Conservation (phyloP, 78 protist genomes). For the Monosiga brevicollis region DNA sequence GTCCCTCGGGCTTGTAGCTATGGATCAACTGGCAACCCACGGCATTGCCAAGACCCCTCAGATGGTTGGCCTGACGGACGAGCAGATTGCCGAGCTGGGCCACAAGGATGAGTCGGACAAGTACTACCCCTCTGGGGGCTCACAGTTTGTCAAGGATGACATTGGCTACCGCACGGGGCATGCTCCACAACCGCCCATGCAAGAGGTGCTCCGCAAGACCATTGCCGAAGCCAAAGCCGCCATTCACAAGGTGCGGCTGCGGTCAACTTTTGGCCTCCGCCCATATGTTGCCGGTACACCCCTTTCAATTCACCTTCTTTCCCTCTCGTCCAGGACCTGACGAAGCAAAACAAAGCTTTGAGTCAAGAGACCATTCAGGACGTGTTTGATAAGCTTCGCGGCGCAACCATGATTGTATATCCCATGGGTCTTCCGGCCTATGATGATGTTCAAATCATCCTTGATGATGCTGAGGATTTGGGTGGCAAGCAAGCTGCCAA, state of each 20-base stretch:
- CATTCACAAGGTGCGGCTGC: not conserved
- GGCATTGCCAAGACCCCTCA: not conserved
- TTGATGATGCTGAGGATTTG: not conserved
- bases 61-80: not conserved
- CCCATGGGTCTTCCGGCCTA: slow-evolving; percentile 20
- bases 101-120: not conserved
- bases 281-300: not conserved
- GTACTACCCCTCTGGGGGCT: not conserved
- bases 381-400: not conserved
- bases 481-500: not conserved
- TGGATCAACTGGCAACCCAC: not conserved
- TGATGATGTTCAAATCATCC: slow-evolving; percentile 1
- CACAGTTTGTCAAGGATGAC: not conserved
- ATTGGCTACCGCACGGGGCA: not conserved
- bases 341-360: not conserved
- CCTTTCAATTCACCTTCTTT: not conserved
- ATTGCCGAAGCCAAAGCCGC: not conserved
- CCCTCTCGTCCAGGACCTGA: not conserved
- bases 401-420: slow-evolving; percentile 16
- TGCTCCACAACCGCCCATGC: not conserved
- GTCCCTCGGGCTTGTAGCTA: too few species aligned
- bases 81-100: not conserved
- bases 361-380: not conserved
- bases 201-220: not conserved
- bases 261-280: not conserved